These are phyloP conservation scores for Nothophaeocryptopus gaeumannii DNA, from an alignment of 2,329 filamentous ascomycete species.

Conservation along the genomic window DNA sequence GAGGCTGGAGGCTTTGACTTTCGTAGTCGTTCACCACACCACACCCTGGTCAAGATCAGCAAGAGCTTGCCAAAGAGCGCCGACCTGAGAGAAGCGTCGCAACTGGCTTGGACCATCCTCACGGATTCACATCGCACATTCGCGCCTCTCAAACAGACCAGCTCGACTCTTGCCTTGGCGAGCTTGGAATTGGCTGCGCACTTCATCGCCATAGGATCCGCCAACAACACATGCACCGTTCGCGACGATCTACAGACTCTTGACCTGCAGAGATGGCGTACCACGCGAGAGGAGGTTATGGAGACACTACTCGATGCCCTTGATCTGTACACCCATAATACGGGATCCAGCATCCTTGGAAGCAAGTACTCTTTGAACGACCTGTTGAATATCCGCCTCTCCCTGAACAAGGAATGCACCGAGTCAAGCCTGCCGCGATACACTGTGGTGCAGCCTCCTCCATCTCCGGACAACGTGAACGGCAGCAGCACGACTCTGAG, in stretches of 20 bases:
- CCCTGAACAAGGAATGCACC: slow-evolving; percentile 77
- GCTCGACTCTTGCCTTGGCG: slow-evolving; percentile 78
- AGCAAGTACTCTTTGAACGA: slow-evolving; percentile 67
- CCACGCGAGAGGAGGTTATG: slow-evolving; percentile 48
- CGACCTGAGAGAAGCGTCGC: slow-evolving; percentile 33
- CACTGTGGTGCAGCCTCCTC: slow-evolving; percentile 38
- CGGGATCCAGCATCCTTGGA: slow-evolving; percentile 70
- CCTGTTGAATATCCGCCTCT: slow-evolving; percentile 84
- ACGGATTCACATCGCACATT: slow-evolving; percentile 92
- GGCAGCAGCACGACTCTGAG: slow-evolving; percentile 30
- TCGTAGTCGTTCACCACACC: slow-evolving; percentile 81
- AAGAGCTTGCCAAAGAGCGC: slow-evolving; percentile 46
- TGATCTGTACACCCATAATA: slow-evolving; percentile 87
- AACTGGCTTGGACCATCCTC: slow-evolving; percentile 75
- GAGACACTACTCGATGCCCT: slow-evolving; percentile 89
- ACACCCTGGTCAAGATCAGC: slow-evolving; percentile 72
- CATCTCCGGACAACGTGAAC: slow-evolving; percentile 36
- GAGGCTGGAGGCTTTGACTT: slow-evolving; percentile 95
- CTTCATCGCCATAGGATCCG: slow-evolving; percentile 42
- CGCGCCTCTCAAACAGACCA: slow-evolving; percentile 83
- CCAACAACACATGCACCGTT: slow-evolving; percentile 19
- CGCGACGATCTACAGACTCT: slow-evolving; percentile 36
- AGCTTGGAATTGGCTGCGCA: slow-evolving; percentile 77
- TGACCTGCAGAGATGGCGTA: slow-evolving; percentile 48
- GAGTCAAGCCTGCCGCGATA: slow-evolving; percentile 60